These are phyloP conservation scores for Neurospora sp. DNA, from an alignment of 495 filamentous ascomycete species.

Conservation along the genomic window DNA sequence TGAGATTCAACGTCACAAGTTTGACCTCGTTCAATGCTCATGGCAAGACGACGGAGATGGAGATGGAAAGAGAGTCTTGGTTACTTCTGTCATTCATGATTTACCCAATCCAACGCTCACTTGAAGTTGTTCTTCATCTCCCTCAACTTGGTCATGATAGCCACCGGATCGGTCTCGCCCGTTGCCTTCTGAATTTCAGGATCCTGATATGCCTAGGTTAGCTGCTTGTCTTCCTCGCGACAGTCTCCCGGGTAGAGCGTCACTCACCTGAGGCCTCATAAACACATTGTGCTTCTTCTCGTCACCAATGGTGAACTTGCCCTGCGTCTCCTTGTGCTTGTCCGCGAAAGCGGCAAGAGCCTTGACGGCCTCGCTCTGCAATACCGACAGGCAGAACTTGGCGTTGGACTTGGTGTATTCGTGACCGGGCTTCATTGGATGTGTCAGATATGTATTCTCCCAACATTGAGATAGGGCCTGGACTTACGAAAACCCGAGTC, in stretches of 20 bases:
- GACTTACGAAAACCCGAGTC: conserved; percentile 79
- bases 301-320: conserved; percentile 93
- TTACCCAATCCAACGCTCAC: conserved; percentile 29
- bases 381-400: conserved; percentile 69
- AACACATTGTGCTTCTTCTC: conserved; percentile 99
- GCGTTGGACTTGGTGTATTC: conserved; percentile 95
- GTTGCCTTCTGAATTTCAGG: conserved; percentile 75
- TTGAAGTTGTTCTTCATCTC: conserved; percentile 90
- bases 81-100: background rate
- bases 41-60: too few species aligned
- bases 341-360: conserved; percentile 68
- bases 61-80: background rate
- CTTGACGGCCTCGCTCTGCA: conserved; percentile 64
- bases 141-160: conserved; percentile 76
- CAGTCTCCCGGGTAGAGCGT: too few species aligned
- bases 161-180: conserved; percentile 70
- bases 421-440: conserved; percentile 61
- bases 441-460: background rate
- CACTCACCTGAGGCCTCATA: conserved; percentile 74
- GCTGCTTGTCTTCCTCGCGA: too few species aligned
- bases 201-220: too few species aligned
- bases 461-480: background rate
- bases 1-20: too few species aligned
- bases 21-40: too few species aligned
- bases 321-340: conserved; percentile 77